Base-by-base conservation (phyloP, 1,139 yeast genomes). In the Scheffersomyces segobiensis region DNA sequence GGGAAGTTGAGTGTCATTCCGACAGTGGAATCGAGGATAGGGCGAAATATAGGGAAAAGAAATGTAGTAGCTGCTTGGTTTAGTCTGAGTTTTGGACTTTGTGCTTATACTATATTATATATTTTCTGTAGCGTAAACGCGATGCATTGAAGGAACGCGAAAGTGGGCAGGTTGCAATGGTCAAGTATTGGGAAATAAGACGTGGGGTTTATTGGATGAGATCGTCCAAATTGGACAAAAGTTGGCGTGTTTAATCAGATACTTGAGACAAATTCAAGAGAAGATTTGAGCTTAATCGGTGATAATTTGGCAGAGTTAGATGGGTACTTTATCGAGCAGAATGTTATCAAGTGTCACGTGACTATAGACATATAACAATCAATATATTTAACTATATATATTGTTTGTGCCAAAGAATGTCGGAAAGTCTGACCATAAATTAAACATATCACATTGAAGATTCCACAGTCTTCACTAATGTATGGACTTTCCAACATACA, bases 1-100 rank as follows among this genome's bases (percentile, higher is more conserved):
- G 64, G 63, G 20, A 63, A 57, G 14, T 57, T 51, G n/a, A 63
- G 47, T 5, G 56, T 52, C 63, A 59, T 60, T n/a, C 42, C 42
- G 42, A 32, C 42, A 32, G 42, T 3, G 17, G 42, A 32, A 32
- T 14, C 42, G 17, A 32, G 42, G 12, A 32, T 32, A 14, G 17
- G 12, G 17, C 42, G 42, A 32, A 8, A 12, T 10, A 32, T 12
- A 2, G 3, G 17, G 17, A 32, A 24, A 32, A 32, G 17, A 32
- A 32, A 32, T 7, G 42, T 10, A 10, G 42, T 32, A 24, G 5
- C 32, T 24, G 17, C 12, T 10, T 12, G 14, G 42, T 12, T 32
- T 32, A 32, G 17, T 10, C 17, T 32, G 14, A 32, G 42, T 10
- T 12, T 32, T 32, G 42, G 17, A 32, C 3, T 32, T 32, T 10